phyloP scores from a whole-genome alignment of 2,329 filamentous ascomycete genomes.

The Aspergillus terreus region DNA sequence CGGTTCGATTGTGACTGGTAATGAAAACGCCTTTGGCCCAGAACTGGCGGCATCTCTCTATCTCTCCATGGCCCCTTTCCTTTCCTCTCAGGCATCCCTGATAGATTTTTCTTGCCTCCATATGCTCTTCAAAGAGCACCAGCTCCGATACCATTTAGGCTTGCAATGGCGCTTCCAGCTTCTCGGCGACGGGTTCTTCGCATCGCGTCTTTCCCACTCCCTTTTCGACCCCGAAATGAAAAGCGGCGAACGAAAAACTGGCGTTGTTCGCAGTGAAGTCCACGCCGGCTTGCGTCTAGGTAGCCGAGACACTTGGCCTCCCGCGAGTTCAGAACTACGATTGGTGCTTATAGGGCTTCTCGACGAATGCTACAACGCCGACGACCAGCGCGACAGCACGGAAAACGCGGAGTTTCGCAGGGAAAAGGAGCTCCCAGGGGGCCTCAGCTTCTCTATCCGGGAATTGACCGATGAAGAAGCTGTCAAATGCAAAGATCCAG shows the following conservation, averaged over 20 bases:
- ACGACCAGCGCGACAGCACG: constrained; percentile 13
- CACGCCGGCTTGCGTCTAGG: constrained; percentile 79
- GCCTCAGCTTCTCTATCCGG: constrained; percentile 78
- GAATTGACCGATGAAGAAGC: constrained; percentile 76
- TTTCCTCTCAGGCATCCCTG: constrained; percentile 69
- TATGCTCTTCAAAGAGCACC: constrained; percentile 71
- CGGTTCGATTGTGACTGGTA: constrained; percentile 5
- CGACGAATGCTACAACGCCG: constrained; percentile 63
- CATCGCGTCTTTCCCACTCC: constrained; percentile 72
- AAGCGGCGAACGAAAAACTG: constrained; percentile 69
- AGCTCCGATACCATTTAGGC: constrained; percentile 66
- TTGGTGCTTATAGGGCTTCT: constrained; percentile 83
- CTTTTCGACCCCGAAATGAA: constrained; percentile 81
- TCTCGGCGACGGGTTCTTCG: constrained; percentile 79
- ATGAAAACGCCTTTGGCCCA: constrained; percentile 29
- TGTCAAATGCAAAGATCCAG: constrained; percentile 74
- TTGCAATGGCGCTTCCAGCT: constrained; percentile 79
- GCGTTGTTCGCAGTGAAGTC: constrained; percentile 65
- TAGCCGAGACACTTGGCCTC: constrained; percentile 82
- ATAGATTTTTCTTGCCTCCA: constrained; percentile 74
- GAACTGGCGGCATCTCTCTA: constrained; percentile 52
- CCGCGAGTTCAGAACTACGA: constrained; percentile 87
- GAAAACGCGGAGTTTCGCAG: constrained; percentile 21
- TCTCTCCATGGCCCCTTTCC: constrained; percentile 71
- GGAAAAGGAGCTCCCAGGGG: constrained; percentile 56